Conservation (phyloP, 2,329 filamentous ascomycete genomes). For the Sporothrix luriei region DNA sequence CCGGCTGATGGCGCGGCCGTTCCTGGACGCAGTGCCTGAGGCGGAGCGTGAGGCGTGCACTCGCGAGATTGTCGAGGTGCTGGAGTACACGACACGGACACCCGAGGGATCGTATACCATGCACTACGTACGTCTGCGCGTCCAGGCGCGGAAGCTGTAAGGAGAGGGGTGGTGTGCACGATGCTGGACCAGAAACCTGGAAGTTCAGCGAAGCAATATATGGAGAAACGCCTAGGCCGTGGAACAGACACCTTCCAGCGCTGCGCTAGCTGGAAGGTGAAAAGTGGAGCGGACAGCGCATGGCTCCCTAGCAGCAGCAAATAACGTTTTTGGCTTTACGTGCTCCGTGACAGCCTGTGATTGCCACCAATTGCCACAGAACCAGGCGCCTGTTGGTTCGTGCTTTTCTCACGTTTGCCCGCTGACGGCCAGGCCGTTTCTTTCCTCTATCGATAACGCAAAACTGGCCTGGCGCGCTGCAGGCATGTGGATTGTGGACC, state of each 20-base stretch:
- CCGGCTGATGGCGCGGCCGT: conserved; percentile 61
- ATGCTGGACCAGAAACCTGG: neutral
- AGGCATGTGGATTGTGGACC: conserved; percentile 23
- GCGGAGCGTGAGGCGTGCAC: conserved; percentile 56
- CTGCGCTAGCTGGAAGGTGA: neutral
- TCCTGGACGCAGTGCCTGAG: conserved; percentile 56
- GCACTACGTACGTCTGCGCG: conserved; percentile 53
- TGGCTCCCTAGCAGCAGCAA: conserved; percentile 18
- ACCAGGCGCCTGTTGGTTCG: neutral
- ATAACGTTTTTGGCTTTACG: conserved; percentile 26
- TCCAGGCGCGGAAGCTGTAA: conserved; percentile 36
- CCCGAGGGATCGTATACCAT: conserved; percentile 60
- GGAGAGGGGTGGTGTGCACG: neutral
- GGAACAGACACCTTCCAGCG: neutral
- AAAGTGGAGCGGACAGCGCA: conserved; percentile 17
- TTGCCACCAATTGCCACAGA: neutral
- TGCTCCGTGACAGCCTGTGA: neutral
- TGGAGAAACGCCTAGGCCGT: neutral
- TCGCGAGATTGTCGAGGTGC: conserved; percentile 56
- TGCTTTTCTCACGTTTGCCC: neutral
- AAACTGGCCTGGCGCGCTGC: conserved; percentile 8
- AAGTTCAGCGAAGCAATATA: conserved; percentile 14
- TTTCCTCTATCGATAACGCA: conserved; percentile 24
- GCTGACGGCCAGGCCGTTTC: neutral
- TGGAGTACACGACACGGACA: conserved; percentile 58